These are phyloP conservation scores for Ogataea paradorogensis DNA, from an alignment of 805 yeast species.

Conservation along the genomic window DNA sequence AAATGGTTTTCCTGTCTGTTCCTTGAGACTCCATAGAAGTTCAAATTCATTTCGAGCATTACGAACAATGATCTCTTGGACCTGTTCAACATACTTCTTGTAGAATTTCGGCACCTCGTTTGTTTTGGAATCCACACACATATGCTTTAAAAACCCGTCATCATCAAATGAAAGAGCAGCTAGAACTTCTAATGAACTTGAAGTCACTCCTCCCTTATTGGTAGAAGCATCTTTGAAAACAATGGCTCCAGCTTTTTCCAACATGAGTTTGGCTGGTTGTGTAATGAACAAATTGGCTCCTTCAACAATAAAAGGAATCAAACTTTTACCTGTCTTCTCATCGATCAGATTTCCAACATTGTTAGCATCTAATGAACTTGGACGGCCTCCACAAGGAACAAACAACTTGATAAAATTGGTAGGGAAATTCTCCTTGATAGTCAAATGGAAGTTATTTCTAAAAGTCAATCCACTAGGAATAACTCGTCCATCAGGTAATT, in stretches of 20 bases:
- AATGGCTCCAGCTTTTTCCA: conserved; percentile 84
- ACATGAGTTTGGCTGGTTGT: conserved; percentile 83
- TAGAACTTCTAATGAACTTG: conserved; percentile 90
- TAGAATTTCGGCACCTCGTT: conserved; percentile 68
- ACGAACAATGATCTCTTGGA: conserved; percentile 66
- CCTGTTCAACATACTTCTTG: conserved; percentile 77
- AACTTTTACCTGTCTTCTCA: conserved; percentile 68
- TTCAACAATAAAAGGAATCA: conserved; percentile 87
- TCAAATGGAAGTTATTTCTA: conserved; percentile 86
- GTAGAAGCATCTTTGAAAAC: conserved; percentile 95
- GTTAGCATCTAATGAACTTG: conserved; percentile 87
- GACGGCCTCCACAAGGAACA: conserved; percentile 99
- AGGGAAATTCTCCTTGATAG: conserved; percentile 59
- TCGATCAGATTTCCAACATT: conserved; percentile 74
- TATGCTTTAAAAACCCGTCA: conserved; percentile 69
- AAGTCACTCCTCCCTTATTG: conserved; percentile 98
- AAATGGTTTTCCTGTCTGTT: conserved; percentile 59
- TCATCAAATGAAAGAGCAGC: conserved; percentile 93
- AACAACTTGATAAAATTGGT: conserved; percentile 67
- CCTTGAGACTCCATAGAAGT: conserved; percentile 77
- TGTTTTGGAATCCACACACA: conserved; percentile 65
- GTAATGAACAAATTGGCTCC: conserved; percentile 97
- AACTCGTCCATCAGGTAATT: conserved; percentile 70
- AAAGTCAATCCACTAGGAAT: conserved; percentile 84
- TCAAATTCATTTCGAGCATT: conserved; percentile 87